Base-by-base conservation (phyloP, 2,329 filamentous ascomycete genomes). In the Apiospora koreana region DNA sequence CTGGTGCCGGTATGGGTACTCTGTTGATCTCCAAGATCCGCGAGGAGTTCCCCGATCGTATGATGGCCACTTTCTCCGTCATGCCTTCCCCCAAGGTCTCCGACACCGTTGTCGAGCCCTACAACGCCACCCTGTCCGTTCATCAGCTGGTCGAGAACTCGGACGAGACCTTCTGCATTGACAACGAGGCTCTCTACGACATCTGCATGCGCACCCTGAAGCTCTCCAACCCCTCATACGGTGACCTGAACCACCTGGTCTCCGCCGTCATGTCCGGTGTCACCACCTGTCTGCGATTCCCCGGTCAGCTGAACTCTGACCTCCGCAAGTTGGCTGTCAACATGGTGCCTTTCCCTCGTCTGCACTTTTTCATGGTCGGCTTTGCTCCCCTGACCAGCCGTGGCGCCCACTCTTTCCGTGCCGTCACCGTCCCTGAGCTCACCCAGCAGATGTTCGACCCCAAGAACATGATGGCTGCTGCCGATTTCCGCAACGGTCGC, bases 381-480 rank as follows among this genome's bases (percentile, higher is more conserved):
- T 99, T 99, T 84, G 95, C 96, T 85, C 96, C 96, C 82, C 91
- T 99, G 81, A 99, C 96, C 84, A 97, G 94, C 86, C 92, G 93
- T 84, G 91, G 92, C 79, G 93, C 95, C 77, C 86, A 97, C 89
- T 94, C 93, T 78, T 99, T 98, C 95, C 96, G 96, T 82, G 95
- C 96, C 77, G 93, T 98, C 84, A 95, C 92, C 81, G 96, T 99
- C 73, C 95, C 96, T 71, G 96, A 99, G 89, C 91, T 99, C 84
- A 98, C 96, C 80, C 96, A 99, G 89, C 96, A 99, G 86, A 98
- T 99, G 94, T 99, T 97, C 89, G 96, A 99, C 89, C 95, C 96
- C 81, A 99, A 98, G 94, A 99, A 99, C 92, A 99, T 99, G 95
- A 99, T 99, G 96, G 96, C 96, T 86, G 96, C 96, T 76, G 97